These are phyloP conservation scores for Castanopsis chinensis DNA, from an alignment of 306 rosid genomes.

Conservation along the genomic window DNA sequence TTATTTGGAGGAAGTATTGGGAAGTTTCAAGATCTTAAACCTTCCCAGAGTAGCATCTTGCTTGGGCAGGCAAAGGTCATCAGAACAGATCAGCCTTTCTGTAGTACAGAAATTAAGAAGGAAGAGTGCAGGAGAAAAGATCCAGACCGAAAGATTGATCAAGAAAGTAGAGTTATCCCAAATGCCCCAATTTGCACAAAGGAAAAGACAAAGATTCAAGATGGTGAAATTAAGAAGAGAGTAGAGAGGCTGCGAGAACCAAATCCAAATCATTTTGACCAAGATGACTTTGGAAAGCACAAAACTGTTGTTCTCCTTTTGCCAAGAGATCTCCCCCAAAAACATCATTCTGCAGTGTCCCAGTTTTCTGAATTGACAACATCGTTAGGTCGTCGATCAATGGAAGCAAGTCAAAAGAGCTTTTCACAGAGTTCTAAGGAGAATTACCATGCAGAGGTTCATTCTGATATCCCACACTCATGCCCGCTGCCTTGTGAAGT, in stretches of 20 bases:
- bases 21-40: constrained; percentile 35
- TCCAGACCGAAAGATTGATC: constrained; percentile 25
- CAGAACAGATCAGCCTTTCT: constrained; percentile 31
- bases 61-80: constrained; percentile 32
- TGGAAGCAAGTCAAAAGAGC: constrained; percentile 37
- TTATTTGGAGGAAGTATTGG: constrained; percentile 32
- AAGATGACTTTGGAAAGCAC: constrained; percentile 33
- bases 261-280: constrained; percentile 24
- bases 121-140: constrained; percentile 36
- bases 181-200: constrained; percentile 11
- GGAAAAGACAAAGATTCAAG: constrained; percentile 30
- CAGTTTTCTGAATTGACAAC: constrained; percentile 34
- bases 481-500: constrained; percentile 42
- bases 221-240: constrained; percentile 35
- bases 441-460: constrained; percentile 27
- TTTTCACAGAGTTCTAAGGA: constrained; percentile 38
- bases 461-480: constrained; percentile 34
- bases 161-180: constrained; percentile 31
- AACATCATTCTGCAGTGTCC: constrained; percentile 33
- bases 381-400: constrained; percentile 37
- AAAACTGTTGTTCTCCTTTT: constrained; percentile 54
- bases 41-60: constrained; percentile 19
- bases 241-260: constrained; percentile 35
- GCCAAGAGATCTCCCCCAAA: constrained; percentile 40
- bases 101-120: constrained; percentile 27